Evolutionary conservation across 2,329 filamentous ascomycete species (phyloP).

Genomic region (Hypoxylon sp.): DNA sequence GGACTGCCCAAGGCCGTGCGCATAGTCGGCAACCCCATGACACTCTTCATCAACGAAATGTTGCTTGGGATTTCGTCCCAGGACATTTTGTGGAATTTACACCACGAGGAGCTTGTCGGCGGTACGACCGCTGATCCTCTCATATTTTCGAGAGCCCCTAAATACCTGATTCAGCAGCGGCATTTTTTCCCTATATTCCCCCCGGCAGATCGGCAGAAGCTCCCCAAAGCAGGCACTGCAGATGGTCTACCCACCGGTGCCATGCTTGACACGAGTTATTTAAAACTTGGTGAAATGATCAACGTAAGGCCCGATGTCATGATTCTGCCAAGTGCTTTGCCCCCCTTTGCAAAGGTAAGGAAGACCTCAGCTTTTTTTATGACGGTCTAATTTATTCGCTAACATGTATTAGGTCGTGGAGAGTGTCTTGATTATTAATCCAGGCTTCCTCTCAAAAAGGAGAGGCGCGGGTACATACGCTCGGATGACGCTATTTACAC

Average conservation of each 20-base stretch:
- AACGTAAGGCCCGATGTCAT: conserved; percentile 88
- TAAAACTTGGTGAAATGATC: conserved; percentile 92
- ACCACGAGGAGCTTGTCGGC: conserved; percentile 78
- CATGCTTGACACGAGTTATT: conserved; percentile 84
- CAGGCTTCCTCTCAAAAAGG: conserved; percentile 87
- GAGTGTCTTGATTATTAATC: conserved; percentile 90
- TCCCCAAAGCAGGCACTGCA: conserved; percentile 75
- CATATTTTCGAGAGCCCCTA: conserved; percentile 78
- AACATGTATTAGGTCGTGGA: conserved; percentile 79
- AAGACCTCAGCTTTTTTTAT: conserved; percentile 1
- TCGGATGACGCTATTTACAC: conserved; percentile 80
- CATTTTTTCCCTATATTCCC: conserved; percentile 94
- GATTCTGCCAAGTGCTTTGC: conserved; percentile 84
- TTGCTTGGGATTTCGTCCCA: conserved; percentile 86
- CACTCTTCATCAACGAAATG: conserved; percentile 88
- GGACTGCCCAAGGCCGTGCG: conserved; percentile 80
- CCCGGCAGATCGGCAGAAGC: conserved; percentile 75
- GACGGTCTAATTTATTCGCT: conserved; percentile 18
- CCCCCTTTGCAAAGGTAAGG: conserved; percentile 88
- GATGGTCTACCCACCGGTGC: conserved; percentile 77
- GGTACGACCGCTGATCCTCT: conserved; percentile 70
- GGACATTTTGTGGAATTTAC: conserved; percentile 86
- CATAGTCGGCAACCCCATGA: conserved; percentile 92
- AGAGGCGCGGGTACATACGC: conserved; percentile 89
- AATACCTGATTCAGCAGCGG: conserved; percentile 87